These are phyloP conservation scores for Phytopythium montanum DNA, from an alignment of 352 stramenopile species.

Conservation along the genomic window DNA sequence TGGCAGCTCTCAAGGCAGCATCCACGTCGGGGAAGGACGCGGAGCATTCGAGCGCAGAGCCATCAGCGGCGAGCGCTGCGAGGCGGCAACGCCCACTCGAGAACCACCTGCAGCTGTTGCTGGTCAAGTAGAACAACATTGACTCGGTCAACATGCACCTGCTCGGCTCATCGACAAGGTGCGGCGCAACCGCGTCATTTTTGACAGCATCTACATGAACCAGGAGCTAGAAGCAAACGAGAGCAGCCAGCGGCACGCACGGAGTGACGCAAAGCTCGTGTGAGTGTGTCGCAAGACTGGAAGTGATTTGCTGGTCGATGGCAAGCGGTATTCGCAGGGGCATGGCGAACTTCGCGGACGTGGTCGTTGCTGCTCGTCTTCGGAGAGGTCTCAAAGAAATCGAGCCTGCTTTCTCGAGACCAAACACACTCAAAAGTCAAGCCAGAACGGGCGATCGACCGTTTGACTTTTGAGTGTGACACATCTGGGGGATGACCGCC, in stretches of 20 bases:
- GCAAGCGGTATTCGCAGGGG: too few relatives aligned
- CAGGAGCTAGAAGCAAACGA: slow-evolving; percentile 68
- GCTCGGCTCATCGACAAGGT: slow-evolving; percentile 66
- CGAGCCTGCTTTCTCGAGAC: too few relatives aligned
- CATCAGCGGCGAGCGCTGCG: slow-evolving; percentile 34
- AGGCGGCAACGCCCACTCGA: slow-evolving; percentile 53
- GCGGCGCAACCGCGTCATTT: slow-evolving; percentile 64
- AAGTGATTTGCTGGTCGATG: too few relatives aligned
- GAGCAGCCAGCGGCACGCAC: slow-evolving; percentile 43
- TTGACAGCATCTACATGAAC: slow-evolving; percentile 86
- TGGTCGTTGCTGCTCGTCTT: too few relatives aligned
- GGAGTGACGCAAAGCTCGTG: slow-evolving; percentile 35
- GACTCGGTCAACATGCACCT: slow-evolving; percentile 80
- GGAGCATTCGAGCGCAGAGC: not conserved
- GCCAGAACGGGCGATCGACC: too few relatives aligned
- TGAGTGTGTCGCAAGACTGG: slow-evolving; percentile 42
- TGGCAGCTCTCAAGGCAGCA: too few relatives aligned
- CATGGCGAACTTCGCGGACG: too few relatives aligned
- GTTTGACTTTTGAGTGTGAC: too few relatives aligned
- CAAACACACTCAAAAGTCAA: too few relatives aligned
- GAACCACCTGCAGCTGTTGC: slow-evolving; percentile 68
- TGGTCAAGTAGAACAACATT: slow-evolving; percentile 81
- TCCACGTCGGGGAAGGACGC: not conserved
- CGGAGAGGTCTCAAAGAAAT: too few relatives aligned
- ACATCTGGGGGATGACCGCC: too few relatives aligned